Conservation (phyloP, 2,329 filamentous ascomycete species). For the Raffaelea albimanens region DNA sequence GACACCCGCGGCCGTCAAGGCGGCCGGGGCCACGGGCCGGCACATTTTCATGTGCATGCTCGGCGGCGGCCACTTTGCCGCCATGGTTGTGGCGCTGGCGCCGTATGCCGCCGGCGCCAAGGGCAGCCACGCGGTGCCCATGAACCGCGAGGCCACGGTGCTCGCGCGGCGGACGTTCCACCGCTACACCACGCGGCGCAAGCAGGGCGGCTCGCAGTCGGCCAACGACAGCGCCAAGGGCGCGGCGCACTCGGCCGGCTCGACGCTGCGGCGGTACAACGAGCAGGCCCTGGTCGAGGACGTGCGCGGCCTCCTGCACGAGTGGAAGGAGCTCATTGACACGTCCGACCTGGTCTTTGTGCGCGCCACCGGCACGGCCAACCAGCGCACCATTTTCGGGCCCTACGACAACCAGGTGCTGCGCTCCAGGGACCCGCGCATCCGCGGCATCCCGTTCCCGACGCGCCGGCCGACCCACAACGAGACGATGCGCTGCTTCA, state of each 20-base stretch:
- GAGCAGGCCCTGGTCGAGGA: slow-evolving; percentile 86
- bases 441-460: slow-evolving; percentile 86
- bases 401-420: slow-evolving; percentile 86
- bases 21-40: slow-evolving; percentile 58
- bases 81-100: slow-evolving; percentile 84
- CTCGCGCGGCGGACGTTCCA: slow-evolving; percentile 97
- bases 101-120: slow-evolving; percentile 51
- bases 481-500: slow-evolving; percentile 88
- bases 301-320: slow-evolving; percentile 66
- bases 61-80: slow-evolving; percentile 92
- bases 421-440: slow-evolving; percentile 64
- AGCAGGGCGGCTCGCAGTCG: slow-evolving; percentile 92
- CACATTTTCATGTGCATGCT: slow-evolving; percentile 99
- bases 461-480: slow-evolving; percentile 86
- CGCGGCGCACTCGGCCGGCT: slow-evolving; percentile 85
- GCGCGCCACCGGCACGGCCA: slow-evolving; percentile 78
- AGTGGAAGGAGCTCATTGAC: slow-evolving; percentile 83
- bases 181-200: slow-evolving; percentile 88
- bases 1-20: not conserved
- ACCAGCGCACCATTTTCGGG: slow-evolving; percentile 78
- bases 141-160: slow-evolving; percentile 79
- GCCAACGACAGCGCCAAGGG: slow-evolving; percentile 93
- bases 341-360: slow-evolving; percentile 79
- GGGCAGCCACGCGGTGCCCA: slow-evolving; percentile 43
- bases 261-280: slow-evolving; percentile 83